A percentile compares a stretch with the other conserved stretches of the same genome.
These are phyloP conservation scores for Neofusicoccum kwambonambiense DNA, from an alignment of 2,329 filamentous ascomycete genomes.

Conservation along the genomic window DNA sequence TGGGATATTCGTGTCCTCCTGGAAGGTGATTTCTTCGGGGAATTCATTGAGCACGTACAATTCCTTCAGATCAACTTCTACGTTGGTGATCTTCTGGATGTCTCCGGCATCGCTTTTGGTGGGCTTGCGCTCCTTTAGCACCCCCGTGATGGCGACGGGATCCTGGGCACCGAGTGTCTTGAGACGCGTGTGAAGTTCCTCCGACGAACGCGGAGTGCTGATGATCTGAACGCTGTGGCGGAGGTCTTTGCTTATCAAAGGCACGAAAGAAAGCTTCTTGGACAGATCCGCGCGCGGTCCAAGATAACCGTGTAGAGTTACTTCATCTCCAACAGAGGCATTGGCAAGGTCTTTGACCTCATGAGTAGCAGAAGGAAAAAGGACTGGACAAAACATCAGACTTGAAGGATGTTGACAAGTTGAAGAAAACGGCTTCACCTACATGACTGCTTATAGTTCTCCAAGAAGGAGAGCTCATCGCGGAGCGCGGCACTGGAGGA, in stretches of 20 bases:
- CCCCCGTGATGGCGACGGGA: slow-evolving; percentile 55
- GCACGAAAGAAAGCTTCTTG: slow-evolving; percentile 69
- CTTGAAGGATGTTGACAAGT: slow-evolving; percentile 19
- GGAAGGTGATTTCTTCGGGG: slow-evolving; percentile 73
- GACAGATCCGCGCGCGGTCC: slow-evolving; percentile 66
- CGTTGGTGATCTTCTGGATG: slow-evolving; percentile 34
- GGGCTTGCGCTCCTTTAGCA: slow-evolving; percentile 42
- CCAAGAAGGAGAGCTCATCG: slow-evolving; percentile 25
- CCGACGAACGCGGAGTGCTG: slow-evolving; percentile 39
- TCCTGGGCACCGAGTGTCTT: slow-evolving; percentile 50
- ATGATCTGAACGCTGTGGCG: slow-evolving; percentile 51
- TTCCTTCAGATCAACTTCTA: slow-evolving; percentile 62
- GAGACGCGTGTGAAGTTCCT: slow-evolving; percentile 38
- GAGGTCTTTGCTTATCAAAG: slow-evolving; percentile 50
- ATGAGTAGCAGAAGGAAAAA: slow-evolving; percentile 47
- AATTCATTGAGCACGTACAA: slow-evolving; percentile 72
- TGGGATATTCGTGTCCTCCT: slow-evolving; percentile 70
- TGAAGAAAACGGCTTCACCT: slow-evolving; percentile 21
- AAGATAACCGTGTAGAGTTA: slow-evolving; percentile 70
- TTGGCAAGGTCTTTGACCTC: slow-evolving; percentile 30
- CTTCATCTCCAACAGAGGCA: slow-evolving; percentile 33
- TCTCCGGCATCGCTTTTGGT: slow-evolving; percentile 33
- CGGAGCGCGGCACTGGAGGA: neutral
- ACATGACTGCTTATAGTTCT: slow-evolving; percentile 49
- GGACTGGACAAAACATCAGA: slow-evolving; percentile 35